Base-by-base conservation (phyloP, 106 monocot genomes). In the Allium sativum region DNA sequence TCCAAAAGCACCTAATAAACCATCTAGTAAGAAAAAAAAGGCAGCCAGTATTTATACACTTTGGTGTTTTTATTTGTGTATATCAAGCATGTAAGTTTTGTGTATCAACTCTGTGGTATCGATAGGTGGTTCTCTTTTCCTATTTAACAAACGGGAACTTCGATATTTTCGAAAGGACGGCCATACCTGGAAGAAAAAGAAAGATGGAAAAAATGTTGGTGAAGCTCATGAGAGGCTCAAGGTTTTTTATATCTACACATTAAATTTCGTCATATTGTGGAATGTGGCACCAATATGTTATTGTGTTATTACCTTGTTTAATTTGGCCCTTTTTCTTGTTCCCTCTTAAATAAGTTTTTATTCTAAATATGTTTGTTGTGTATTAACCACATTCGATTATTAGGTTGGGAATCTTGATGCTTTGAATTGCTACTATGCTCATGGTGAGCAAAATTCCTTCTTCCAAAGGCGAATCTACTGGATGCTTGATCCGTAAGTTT, bases 111-210 rank as follows among this genome's bases (percentile, higher is more conserved):
- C 54, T 40, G 11, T 20, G 56, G 66, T 67, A 51, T 56, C n/a
- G 44, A 68, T 52, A 96, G 95, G 90, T 84, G 95, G 95, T 43
- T 79, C 82, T 56, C 68, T 90, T 48, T 82, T 87, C 53, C 81
- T 96, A 56, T 87, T 79, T 74, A 96, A 96, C 72, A 62, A 66
- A 9, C 90, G 87, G 65, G 76, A 87, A 18, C 73, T 75, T 72
- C 73, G 85, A 10, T 74, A 59, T 70, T 85, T 77, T 42, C 71
- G 85, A 19, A 85, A 78, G 50, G 85, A 85, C 58, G 85, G 85
- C 13, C 74, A 78, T 46, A 55, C 13, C n/a, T 85, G 84, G 85
- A 42, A 61, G 52, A 85, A 69, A 65, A 85, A 85, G 72, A 70
- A 42, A 43, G 68, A 72, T 57, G 77, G 85, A 12, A 85, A 61